Conservation (phyloP, 768 basidiomycete genomes). For the Crepidotus variabilis region DNA sequence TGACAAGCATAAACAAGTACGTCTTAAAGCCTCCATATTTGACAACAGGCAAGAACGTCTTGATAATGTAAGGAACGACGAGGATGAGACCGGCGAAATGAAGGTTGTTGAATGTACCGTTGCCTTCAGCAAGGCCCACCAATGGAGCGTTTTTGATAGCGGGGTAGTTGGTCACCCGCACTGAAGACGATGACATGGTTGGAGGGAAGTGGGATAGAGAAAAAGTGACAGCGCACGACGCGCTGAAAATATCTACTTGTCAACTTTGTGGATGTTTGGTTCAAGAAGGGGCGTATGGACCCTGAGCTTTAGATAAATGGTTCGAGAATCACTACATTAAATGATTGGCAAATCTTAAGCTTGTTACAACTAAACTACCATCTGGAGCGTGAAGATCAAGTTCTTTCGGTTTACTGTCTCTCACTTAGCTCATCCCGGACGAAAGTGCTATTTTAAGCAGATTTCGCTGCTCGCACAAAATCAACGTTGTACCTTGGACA, state of each 20-base stretch:
- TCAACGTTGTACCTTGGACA: no score
- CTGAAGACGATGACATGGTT: constrained; percentile 39
- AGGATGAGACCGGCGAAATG: constrained; percentile 78
- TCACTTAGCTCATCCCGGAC: no score
- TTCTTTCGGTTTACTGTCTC: no score
- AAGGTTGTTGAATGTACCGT: constrained; percentile 75
- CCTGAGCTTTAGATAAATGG: no score
- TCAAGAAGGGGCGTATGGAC: background rate
- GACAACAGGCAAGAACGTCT: constrained; percentile 77
- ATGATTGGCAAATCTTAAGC: no score
- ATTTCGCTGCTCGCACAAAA: no score
- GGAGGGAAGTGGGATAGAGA: constrained; percentile 6
- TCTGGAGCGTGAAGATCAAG: no score
- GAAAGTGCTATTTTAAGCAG: no score
- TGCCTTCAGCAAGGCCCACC: constrained; percentile 81
- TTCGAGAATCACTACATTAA: no score
- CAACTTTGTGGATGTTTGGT: constrained; percentile 25
- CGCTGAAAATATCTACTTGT: constrained; percentile 12
- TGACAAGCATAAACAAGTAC: constrained; percentile 72
- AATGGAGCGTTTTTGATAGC: constrained; percentile 86
- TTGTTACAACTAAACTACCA: no score
- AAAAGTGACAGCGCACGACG: constrained; percentile 15
- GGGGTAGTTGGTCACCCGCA: constrained; percentile 62
- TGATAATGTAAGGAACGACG: constrained; percentile 80
- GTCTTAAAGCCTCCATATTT: constrained; percentile 82